These are phyloP conservation scores for Hypomyces rosellus DNA, from an alignment of 2,329 filamentous ascomycete genomes.

Conservation along the genomic window DNA sequence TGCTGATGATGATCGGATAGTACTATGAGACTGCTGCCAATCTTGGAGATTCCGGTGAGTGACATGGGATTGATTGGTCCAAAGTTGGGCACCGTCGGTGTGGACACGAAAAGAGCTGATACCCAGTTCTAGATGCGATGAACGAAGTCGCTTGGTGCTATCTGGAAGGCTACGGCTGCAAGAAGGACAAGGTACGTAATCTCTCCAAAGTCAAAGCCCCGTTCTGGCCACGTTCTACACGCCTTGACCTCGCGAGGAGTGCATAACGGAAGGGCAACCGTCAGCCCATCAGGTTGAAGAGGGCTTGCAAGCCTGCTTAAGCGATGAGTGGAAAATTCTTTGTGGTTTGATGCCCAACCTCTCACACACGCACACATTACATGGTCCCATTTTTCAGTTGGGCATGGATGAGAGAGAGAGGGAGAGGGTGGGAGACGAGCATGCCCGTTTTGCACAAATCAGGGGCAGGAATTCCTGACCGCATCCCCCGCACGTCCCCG, in stretches of 20 bases:
- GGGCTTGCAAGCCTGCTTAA: conserved; percentile 8
- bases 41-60: conserved; percentile 74
- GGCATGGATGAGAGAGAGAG: conserved; percentile 32
- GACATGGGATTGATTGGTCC: conserved; percentile 7
- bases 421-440: background rate
- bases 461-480: background rate
- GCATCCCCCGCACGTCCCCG: background rate
- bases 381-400: conserved; percentile 21
- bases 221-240: background rate
- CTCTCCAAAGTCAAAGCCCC: background rate
- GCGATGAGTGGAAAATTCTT: background rate
- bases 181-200: conserved; percentile 89
- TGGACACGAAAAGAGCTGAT: background rate
- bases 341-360: conserved; percentile 14
- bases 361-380: background rate
- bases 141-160: conserved; percentile 97
- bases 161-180: conserved; percentile 90
- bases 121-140: conserved; percentile 69
- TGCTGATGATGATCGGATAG: conserved; percentile 35
- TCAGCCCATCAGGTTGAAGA: conserved; percentile 9
- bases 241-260: background rate
- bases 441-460: conserved; percentile 8
- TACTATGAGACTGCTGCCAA: conserved; percentile 99
- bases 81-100: background rate
- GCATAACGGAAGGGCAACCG: conserved; percentile 1